Conservation (phyloP, 73 alveolate genomes). For the Tetrahymena elliotti region DNA sequence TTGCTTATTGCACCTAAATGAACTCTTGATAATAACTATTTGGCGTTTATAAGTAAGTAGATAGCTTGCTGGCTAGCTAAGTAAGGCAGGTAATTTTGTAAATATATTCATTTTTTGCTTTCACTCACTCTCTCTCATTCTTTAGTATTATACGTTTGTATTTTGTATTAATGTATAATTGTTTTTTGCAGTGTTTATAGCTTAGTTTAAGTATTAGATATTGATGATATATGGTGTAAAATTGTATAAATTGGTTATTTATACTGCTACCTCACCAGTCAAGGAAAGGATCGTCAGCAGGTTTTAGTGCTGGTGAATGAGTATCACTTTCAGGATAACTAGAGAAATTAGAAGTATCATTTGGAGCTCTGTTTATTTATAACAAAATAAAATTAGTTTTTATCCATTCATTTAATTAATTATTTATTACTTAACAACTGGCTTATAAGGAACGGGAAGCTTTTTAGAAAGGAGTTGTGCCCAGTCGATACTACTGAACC, state of each 20-base stretch:
- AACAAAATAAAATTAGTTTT: neutral
- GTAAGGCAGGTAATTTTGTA: neutral
- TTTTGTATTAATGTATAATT: neutral
- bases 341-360: conserved; percentile 64
- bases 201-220: neutral
- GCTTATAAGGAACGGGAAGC: conserved; percentile 68
- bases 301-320: conserved; percentile 61
- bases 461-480: conserved; percentile 42
- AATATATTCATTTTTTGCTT: neutral
- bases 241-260: conserved; percentile 2
- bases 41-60: neutral
- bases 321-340: conserved; percentile 77
- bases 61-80: neutral
- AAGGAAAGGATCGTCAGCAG: conserved; percentile 77
- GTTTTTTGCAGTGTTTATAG: neutral
- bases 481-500: conserved; percentile 74
- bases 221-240: neutral
- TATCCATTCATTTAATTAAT: neutral
- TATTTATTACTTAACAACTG: conserved; percentile 37
- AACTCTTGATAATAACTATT: neutral
- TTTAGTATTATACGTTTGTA: neutral
- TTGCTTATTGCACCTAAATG: neutral
- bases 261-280: conserved; percentile 57
- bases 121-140: neutral
- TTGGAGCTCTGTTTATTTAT: conserved; percentile 44